Evolutionary conservation across 1,284 basidiomycete species (phyloP).

Genomic region (Anthracocystis panici-leucophaei): DNA sequence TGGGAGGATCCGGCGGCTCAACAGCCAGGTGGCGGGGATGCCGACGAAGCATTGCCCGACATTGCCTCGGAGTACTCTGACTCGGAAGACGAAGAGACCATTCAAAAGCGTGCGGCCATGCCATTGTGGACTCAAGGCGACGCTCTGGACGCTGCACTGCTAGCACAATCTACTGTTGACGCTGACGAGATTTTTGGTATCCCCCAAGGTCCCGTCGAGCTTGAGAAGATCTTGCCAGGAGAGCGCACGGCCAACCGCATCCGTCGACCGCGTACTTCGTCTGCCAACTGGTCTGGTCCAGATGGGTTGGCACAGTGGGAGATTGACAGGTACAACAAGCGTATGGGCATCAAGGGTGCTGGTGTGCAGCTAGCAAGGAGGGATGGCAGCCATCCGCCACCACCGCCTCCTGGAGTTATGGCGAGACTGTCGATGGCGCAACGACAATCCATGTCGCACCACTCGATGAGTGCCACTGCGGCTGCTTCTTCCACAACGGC

Average conservation of each 20-base stretch:
- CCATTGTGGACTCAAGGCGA: constrained; percentile 63
- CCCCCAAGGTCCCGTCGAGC: constrained; percentile 59
- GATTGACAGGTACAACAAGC: constrained; percentile 67
- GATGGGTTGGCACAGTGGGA: constrained; percentile 66
- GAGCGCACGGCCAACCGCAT: constrained; percentile 49
- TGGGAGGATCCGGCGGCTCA: constrained; percentile 24
- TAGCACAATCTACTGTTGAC: constrained; percentile 59
- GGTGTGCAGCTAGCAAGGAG: constrained; percentile 35
- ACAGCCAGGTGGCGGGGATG: constrained; percentile 19
- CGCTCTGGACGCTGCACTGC: constrained; percentile 57
- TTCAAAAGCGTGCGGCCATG: constrained; percentile 60
- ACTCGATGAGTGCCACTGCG: constrained; percentile 2
- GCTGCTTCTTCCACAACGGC: neutral
- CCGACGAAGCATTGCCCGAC: constrained; percentile 54
- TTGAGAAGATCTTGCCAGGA: constrained; percentile 62
- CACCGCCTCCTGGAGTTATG: constrained; percentile 32
- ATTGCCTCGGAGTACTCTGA: constrained; percentile 66
- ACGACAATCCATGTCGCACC: constrained; percentile 30
- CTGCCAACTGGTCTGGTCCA: constrained; percentile 63
- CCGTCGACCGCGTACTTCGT: constrained; percentile 57
- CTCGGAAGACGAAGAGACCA: constrained; percentile 65
- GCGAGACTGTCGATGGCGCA: constrained; percentile 37
- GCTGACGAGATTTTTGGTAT: constrained; percentile 67
- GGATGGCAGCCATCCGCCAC: constrained; percentile 35
- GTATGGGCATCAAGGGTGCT: constrained; percentile 61